Evolutionary conservation across 2,329 filamentous ascomycete species (phyloP).

Genomic region (Cylindrodendrum hubeiense): DNA sequence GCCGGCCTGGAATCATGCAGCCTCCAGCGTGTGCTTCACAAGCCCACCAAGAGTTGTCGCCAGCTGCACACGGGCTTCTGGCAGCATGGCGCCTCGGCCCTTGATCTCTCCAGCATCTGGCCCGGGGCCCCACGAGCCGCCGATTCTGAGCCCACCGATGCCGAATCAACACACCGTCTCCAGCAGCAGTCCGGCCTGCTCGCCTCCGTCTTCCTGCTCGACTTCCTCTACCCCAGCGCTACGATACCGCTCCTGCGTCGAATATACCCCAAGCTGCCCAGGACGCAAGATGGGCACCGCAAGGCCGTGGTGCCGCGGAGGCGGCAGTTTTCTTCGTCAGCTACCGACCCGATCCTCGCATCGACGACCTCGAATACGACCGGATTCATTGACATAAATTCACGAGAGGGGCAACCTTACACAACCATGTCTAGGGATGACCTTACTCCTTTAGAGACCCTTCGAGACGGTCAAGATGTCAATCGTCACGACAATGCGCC

Average conservation of each 20-base stretch:
- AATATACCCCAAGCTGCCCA: slow-evolving; percentile 46
- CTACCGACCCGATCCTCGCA: slow-evolving; percentile 19
- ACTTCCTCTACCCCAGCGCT: slow-evolving; percentile 67
- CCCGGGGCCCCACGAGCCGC: slow-evolving; percentile 48
- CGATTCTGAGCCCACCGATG: slow-evolving; percentile 36
- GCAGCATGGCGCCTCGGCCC: slow-evolving; percentile 64
- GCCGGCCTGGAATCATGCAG: slow-evolving; percentile 67
- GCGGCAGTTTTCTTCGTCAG: slow-evolving; percentile 45
- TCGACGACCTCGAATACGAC: neutral
- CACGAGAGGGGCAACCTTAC: neutral
- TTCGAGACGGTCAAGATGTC: neutral
- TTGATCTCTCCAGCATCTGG: slow-evolving; percentile 61
- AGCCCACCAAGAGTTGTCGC: slow-evolving; percentile 54
- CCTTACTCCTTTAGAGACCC: neutral
- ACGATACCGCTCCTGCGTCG: slow-evolving; percentile 58
- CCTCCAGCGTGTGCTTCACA: slow-evolving; percentile 64
- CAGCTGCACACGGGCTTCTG: slow-evolving; percentile 65
- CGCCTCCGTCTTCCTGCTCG: slow-evolving; percentile 65
- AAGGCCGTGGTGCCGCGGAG: slow-evolving; percentile 33
- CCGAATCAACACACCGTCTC: slow-evolving; percentile 40
- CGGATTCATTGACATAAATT: neutral
- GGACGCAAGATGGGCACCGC: slow-evolving; percentile 35
- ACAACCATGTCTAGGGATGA: neutral
- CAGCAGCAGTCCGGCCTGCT: slow-evolving; percentile 47
- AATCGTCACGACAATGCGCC: neutral